Evolutionary conservation across 2,329 filamentous ascomycete species (phyloP).

Genomic region (Curvularia verruculosa): DNA sequence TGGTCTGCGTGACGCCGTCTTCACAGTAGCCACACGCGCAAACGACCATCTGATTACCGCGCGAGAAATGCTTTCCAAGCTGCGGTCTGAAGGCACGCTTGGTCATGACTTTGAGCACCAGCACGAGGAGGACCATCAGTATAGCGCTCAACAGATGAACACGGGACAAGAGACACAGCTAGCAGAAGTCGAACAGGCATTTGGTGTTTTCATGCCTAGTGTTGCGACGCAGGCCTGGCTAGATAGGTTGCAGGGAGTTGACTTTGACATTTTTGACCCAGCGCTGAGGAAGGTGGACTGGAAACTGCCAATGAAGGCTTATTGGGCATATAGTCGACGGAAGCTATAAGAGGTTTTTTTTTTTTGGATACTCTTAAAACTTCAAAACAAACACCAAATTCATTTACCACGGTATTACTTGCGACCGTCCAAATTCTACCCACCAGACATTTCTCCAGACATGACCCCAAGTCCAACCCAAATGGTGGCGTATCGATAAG

Average conservation of each 20-base stretch:
- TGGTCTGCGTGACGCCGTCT: conserved; percentile 87
- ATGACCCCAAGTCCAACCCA: no score
- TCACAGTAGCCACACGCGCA: conserved; percentile 87
- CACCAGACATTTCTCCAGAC: no score
- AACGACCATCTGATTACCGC: conserved; percentile 96
- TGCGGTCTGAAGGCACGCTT: conserved; percentile 73
- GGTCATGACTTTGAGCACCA: conserved; percentile 91
- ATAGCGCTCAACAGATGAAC: conserved; percentile 49
- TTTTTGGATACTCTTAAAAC: not conserved
- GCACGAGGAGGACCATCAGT: conserved; percentile 71
- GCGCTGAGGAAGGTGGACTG: conserved; percentile 71
- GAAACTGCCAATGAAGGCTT: conserved; percentile 83
- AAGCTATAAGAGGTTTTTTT: conserved; percentile 55
- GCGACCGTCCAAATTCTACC: not conserved
- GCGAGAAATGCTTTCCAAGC: conserved; percentile 84
- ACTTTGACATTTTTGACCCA: conserved; percentile 81
- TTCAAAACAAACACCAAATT: not conserved
- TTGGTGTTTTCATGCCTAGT: conserved; percentile 81
- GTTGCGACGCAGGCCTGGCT: conserved; percentile 81
- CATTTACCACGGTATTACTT: no score
- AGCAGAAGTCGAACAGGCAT: conserved; percentile 68
- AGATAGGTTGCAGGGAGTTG: conserved; percentile 73
- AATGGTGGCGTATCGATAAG: not conserved
- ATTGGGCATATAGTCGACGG: conserved; percentile 64
- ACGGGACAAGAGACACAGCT: conserved; percentile 47